Percentiles rank a stretch among this genome's conserved stretches.
Evolutionary conservation across 176 grass and related monocot genomes (phyloP).

Genomic region (Phragmites australis): DNA sequence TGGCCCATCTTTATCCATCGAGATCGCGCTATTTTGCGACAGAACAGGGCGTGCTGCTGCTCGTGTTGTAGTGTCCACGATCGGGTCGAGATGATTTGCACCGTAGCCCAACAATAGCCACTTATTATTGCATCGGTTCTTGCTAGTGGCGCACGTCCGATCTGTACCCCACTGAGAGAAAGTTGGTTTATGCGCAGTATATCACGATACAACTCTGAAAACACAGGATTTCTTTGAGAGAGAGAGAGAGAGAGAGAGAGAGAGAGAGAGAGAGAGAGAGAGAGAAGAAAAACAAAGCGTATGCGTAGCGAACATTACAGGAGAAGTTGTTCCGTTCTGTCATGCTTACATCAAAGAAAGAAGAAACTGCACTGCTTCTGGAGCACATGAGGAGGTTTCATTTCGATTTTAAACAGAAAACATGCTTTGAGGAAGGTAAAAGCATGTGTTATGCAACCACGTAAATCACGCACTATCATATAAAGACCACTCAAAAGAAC

Average conservation of each 20-base stretch:
- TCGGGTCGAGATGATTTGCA: not conserved
- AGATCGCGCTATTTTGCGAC: not conserved
- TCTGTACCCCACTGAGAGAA: slow-evolving; percentile 28
- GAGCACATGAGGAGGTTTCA: not conserved
- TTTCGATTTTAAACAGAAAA: not conserved
- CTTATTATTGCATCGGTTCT: slow-evolving; percentile 1
- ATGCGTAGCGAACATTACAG: not conserved
- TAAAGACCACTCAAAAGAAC: not conserved
- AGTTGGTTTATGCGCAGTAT: not conserved
- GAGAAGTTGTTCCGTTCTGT: not conserved
- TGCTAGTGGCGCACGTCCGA: slow-evolving; percentile 19
- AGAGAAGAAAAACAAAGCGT: not conserved
- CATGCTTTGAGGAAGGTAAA: not conserved
- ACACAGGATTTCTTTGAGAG: not conserved
- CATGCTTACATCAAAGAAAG: slow-evolving; percentile 31
- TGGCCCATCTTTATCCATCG: not conserved
- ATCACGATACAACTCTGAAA: not conserved
- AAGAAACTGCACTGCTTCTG: not conserved
- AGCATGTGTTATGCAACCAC: not conserved
- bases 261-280: not conserved
- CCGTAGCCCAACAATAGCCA: not conserved
- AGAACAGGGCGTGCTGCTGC: not conserved
- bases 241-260: not conserved
- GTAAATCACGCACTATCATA: not conserved
- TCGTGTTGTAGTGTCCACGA: not conserved